These are phyloP conservation scores for Delonix regia DNA, from an alignment of 306 rosid genomes.

Conservation along the genomic window DNA sequence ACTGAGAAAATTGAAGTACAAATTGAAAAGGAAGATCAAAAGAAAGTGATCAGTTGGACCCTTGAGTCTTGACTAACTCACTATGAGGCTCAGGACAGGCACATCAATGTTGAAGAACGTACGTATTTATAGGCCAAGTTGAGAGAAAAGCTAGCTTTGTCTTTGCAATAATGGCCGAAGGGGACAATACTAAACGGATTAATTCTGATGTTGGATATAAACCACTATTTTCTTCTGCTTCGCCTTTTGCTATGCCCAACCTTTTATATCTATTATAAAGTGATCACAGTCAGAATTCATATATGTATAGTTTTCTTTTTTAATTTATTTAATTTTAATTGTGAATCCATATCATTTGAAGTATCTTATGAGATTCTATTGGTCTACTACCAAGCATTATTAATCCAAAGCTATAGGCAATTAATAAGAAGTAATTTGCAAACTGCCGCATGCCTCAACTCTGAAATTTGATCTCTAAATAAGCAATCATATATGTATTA, in stretches of 20 bases:
- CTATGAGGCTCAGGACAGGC: background rate
- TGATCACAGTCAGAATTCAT: background rate
- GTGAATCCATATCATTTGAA: background rate
- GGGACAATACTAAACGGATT: constrained; percentile 1
- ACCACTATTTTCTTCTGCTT: constrained; percentile 30
- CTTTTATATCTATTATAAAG: background rate
- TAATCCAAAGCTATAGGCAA: background rate
- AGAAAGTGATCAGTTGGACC: background rate
- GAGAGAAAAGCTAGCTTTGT: background rate
- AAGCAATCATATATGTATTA: background rate
- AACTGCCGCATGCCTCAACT: too few species aligned
- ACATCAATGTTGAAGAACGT: background rate
- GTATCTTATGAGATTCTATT: background rate
- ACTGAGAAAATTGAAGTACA: too few species aligned
- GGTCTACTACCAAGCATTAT: background rate
- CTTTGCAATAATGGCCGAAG: constrained; percentile 3
- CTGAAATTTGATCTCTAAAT: too few species aligned
- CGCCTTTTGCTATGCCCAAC: constrained; percentile 26
- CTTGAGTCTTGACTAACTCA: constrained; percentile 12
- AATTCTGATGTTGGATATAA: constrained; percentile 6
- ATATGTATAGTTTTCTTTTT: background rate
- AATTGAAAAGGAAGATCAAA: too few species aligned
- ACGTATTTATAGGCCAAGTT: background rate
- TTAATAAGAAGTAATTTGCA: background rate
- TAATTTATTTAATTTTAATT: background rate